phyloP scores from a whole-genome alignment of 495 filamentous ascomycete genomes.

The Venustampulla echinocandica region DNA sequence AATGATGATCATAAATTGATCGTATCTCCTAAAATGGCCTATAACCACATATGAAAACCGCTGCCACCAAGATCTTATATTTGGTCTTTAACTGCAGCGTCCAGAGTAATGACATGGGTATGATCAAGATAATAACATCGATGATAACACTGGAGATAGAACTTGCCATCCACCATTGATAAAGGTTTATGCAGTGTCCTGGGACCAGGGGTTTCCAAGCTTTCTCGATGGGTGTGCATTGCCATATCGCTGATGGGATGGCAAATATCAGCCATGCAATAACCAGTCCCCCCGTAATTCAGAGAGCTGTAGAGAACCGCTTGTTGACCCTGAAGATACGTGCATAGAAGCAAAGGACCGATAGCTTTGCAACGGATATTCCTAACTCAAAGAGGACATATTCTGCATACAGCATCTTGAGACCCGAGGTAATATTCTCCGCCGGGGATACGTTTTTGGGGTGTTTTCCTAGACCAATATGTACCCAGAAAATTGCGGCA shows the following conservation, averaged over 20 bases:
- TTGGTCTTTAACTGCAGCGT: neutral
- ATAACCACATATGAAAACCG: neutral
- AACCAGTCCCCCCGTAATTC: conserved; percentile 15
- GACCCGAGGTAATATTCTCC: neutral
- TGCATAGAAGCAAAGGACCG: conserved; percentile 16
- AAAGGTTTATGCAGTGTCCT: conserved; percentile 11
- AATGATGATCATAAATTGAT: no score
- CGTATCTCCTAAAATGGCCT: no score
- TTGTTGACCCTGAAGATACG: conserved; percentile 16
- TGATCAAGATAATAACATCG: neutral
- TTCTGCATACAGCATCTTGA: neutral
- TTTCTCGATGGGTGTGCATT: conserved; percentile 25
- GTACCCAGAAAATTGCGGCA: neutral
- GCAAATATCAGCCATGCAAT: conserved; percentile 19
- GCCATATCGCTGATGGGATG: conserved; percentile 22
- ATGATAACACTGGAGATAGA: neutral
- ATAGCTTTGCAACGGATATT: conserved; percentile 14
- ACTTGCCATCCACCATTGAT: neutral
- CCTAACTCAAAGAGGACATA: conserved; percentile 8
- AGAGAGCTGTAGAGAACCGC: conserved; percentile 18
- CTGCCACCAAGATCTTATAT: neutral
- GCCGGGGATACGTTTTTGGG: neutral
- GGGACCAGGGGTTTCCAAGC: conserved; percentile 23
- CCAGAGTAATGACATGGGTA: neutral
- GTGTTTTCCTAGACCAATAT: neutral